phyloP scores from a whole-genome alignment of 306 rosid genomes.

The Vigna hirtella region DNA sequence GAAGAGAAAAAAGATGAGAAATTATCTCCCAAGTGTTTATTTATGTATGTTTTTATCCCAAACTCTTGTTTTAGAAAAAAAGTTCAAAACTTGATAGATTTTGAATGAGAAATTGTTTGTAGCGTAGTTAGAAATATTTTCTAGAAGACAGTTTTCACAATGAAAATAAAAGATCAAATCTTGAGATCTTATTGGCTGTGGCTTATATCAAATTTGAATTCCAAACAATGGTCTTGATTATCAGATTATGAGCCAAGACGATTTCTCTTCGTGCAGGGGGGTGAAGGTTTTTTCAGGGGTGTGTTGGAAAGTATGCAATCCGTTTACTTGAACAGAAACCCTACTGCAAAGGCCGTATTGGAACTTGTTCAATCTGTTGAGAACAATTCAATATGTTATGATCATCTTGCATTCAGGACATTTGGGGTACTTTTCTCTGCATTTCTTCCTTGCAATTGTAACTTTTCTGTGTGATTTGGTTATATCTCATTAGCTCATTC shows the following conservation, averaged over 20 bases:
- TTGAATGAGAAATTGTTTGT: not conserved
- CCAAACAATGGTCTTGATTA: too few relatives aligned
- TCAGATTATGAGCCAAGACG: too few relatives aligned
- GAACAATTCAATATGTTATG: slow-evolving; percentile 65
- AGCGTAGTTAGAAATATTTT: not conserved
- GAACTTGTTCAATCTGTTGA: slow-evolving; percentile 77
- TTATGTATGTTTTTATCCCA: not conserved
- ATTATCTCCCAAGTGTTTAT: not conserved
- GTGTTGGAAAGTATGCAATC: slow-evolving; percentile 78
- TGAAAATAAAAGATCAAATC: not conserved
- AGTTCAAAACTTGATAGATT: not conserved
- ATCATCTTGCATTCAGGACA: slow-evolving; percentile 95
- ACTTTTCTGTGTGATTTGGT: slow-evolving; percentile 15
- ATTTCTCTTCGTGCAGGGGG: slow-evolving; percentile 60
- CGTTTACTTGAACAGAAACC: slow-evolving; percentile 83
- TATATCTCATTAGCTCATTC: slow-evolving; percentile 1
- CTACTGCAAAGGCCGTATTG: slow-evolving; percentile 85
- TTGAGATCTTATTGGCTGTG: not conserved
- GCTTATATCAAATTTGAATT: not conserved
- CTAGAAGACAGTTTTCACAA: not conserved
- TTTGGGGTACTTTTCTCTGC: slow-evolving; percentile 72
- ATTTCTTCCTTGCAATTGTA: not conserved
- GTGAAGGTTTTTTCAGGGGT: slow-evolving; percentile 75
- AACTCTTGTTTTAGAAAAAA: not conserved
- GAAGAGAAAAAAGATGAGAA: not conserved